Evolutionary conservation across 768 basidiomycete genomes (phyloP), one percentile per base, ranked within the genome.

Genomic region (Fomitopsis serialis): DNA sequence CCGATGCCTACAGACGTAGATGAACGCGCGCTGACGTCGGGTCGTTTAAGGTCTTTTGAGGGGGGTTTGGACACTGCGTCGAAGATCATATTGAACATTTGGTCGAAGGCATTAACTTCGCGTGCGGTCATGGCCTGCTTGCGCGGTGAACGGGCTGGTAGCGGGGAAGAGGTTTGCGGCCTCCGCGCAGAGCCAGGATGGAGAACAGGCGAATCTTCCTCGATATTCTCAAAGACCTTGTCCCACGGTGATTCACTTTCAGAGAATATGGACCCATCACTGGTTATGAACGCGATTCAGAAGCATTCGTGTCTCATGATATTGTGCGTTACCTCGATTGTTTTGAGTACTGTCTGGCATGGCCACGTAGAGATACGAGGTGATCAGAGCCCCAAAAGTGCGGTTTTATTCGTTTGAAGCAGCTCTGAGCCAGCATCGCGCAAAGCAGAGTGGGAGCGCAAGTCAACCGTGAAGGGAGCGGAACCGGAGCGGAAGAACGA

Each of bases 21-120:
- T 48, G 45, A 34, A 54, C 24, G 54, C 46, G 11, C 50, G 23
- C 12, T 54, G 45, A 9, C 22, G 29, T 49, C 55, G n/a, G 58
- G 40, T 23, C 54, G 56, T 1, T 32, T 24, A 10, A 43, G 32
- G 19, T 43, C 42, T 40, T 35, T 44, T 29, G 11, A 42, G n/a
- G 21, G 13, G 23, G 17, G n/a, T 11, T 45, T 51, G 44, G 44
- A 34, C 23, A 4, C 32, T 40, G 52, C 22, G 37, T 49, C 9
- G 64, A 89, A 88, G 35, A 90, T 81, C 69, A 85, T 68, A 59
- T 81, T 75, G 59, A 90, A 87, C 78, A 90, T 85, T 27, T 84
- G 82, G 61, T 86, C 79, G 58, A 91, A 85, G 3, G 79, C 80
- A 53, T 63, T 75, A 53, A 77, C 74, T 70, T 91, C 89, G 43